phyloP scores from a whole-genome alignment of 257 asterid species.

The Przewalskia tangutica region DNA sequence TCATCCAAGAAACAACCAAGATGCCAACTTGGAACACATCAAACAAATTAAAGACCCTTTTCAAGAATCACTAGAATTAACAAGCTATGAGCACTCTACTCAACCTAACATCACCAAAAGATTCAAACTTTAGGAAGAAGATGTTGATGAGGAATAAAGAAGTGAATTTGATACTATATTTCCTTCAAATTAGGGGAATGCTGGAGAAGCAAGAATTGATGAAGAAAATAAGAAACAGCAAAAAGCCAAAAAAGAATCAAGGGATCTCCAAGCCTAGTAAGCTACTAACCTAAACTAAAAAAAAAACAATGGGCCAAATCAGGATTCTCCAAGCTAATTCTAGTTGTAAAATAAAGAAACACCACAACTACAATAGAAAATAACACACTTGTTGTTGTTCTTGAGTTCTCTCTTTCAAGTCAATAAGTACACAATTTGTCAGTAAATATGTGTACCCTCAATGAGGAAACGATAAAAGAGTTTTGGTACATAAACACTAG shows the following conservation, averaged over 20 bases:
- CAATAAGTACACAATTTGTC: neutral
- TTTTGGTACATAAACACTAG: slow-evolving; percentile 41
- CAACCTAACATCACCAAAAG: slow-evolving; percentile 5
- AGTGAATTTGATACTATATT: slow-evolving; percentile 25
- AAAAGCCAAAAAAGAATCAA: slow-evolving; percentile 20
- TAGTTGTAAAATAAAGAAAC: slow-evolving; percentile 10
- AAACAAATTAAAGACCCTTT: too few relatives aligned
- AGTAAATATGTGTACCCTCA: neutral
- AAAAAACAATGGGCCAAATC: slow-evolving; percentile 31
- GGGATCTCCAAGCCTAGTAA: slow-evolving; percentile 26
- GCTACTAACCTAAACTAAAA: slow-evolving; percentile 39
- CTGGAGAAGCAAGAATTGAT: slow-evolving; percentile 23
- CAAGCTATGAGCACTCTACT: slow-evolving; percentile 3
- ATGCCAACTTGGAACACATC: too few relatives aligned
- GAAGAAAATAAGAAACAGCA: slow-evolving; percentile 19
- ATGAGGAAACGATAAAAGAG: slow-evolving; percentile 1
- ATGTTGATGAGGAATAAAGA: neutral
- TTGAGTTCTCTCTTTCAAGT: neutral
- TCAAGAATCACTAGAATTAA: neutral
- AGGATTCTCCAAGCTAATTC: slow-evolving; percentile 37
- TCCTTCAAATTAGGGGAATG: slow-evolving; percentile 19
- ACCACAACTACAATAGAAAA: neutral
- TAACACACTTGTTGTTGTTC: neutral
- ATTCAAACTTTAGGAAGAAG: slow-evolving; percentile 13
- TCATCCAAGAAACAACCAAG: too few relatives aligned